Percentiles rank a stretch among this genome's conserved stretches.
Conservation (phyloP, 2,329 filamentous ascomycete species). For the Phialophora macrospora region DNA sequence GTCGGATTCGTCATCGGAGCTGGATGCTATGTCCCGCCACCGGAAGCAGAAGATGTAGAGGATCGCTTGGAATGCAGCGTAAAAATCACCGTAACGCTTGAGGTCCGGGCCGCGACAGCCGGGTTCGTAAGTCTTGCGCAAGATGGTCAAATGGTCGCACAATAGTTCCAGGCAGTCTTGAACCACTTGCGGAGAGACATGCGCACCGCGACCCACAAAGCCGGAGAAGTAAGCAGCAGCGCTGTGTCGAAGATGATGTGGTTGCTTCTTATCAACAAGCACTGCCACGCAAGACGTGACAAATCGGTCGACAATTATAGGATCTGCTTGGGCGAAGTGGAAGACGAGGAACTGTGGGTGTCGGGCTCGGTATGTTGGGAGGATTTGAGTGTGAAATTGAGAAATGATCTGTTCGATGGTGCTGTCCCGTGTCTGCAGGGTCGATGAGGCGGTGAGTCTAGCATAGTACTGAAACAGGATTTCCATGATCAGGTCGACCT, state of each 20-base stretch:
- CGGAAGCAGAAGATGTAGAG: conserved; percentile 98
- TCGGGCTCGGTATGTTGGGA: conserved; percentile 87
- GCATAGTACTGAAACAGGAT: conserved; percentile 84
- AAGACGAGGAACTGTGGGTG: conserved; percentile 96
- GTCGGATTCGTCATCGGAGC: conserved; percentile 59
- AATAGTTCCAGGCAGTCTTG: conserved; percentile 81
- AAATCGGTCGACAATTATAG: conserved; percentile 79
- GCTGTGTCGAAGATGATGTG: conserved; percentile 76
- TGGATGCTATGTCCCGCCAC: conserved; percentile 80
- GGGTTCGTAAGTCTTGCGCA: conserved; percentile 73
- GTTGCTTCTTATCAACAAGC: conserved; percentile 70
- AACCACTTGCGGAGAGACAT: conserved; percentile 76
- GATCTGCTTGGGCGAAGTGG: conserved; percentile 85
- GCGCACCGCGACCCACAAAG: conserved; percentile 87
- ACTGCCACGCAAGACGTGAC: conserved; percentile 76
- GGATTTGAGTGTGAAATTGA: conserved; percentile 84
- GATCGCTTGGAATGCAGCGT: conserved; percentile 83
- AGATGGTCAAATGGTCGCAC: conserved; percentile 74
- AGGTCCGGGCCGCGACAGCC: conserved; percentile 83
- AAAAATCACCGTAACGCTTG: conserved; percentile 81
- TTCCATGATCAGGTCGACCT: conserved; percentile 89
- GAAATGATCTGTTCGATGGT: conserved; percentile 78
- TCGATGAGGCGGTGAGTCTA: conserved; percentile 46
- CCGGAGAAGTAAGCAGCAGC: conserved; percentile 92
- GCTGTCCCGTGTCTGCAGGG: conserved; percentile 68